Evolutionary conservation across 441 rosid species (phyloP).

Genomic region (Mallotus repandus): DNA sequence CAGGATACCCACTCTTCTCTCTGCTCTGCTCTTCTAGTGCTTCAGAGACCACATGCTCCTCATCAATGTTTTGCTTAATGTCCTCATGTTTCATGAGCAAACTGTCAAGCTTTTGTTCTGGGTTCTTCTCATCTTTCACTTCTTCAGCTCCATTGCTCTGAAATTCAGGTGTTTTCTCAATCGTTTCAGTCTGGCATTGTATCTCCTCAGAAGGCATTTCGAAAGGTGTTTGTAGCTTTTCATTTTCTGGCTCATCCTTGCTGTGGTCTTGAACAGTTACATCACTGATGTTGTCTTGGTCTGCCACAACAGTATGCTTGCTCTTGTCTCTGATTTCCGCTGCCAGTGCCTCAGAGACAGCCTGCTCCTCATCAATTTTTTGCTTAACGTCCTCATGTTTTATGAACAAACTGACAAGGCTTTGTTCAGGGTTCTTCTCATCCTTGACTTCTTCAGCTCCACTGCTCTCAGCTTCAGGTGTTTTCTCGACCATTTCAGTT

Average conservation of each 20-base stretch:
- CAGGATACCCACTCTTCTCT: constrained; percentile 5
- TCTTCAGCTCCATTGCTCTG: constrained; percentile 17
- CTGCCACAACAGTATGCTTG: not conserved
- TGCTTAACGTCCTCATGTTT: constrained; percentile 19
- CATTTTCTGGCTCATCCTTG: constrained; percentile 24
- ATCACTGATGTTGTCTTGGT: constrained; percentile 15
- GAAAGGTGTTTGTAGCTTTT: constrained; percentile 21
- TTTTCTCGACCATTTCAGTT: not conserved
- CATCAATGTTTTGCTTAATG: constrained; percentile 2
- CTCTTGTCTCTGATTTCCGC: constrained; percentile 12
- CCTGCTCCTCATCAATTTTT: constrained; percentile 4
- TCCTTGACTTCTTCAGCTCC: constrained; percentile 9
- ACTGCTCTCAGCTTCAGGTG: constrained; percentile 14
- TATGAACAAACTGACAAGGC: constrained; percentile 15
- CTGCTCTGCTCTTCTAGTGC: constrained; percentile 17
- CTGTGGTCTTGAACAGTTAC: constrained; percentile 19
- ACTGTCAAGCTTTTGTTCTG: constrained; percentile 19
- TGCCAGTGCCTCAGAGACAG: constrained; percentile 17
- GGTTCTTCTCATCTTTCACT: constrained; percentile 9
- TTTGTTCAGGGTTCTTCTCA: not conserved
- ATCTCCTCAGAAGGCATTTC: constrained; percentile 7
- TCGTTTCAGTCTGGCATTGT: not conserved
- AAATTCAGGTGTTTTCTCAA: constrained; percentile 17
- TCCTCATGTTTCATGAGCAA: constrained; percentile 21
- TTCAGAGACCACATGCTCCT: constrained; percentile 7